A percentile compares a stretch with the other conserved stretches of the same genome.
Evolutionary conservation across 2,329 filamentous ascomycete species (phyloP).

Genomic region (Epichloe uncinata): DNA sequence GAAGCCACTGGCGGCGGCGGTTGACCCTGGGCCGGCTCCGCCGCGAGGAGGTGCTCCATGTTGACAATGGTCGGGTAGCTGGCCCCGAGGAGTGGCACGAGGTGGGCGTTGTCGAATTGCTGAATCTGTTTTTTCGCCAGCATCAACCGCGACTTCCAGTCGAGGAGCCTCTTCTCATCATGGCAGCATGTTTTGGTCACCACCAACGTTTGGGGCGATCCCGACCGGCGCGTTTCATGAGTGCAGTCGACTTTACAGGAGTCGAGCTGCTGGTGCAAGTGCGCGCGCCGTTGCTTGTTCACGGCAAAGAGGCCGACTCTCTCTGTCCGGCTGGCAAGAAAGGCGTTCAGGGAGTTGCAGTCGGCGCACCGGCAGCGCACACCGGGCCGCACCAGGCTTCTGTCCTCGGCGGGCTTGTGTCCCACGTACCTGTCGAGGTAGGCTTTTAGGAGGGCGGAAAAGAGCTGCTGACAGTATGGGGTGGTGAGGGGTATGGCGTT

Average conservation of each 20-base stretch:
- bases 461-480: constrained; percentile 13
- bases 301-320: background rate
- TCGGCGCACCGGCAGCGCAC: constrained; percentile 13
- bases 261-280: constrained; percentile 12
- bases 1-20: background rate
- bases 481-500: constrained; percentile 5
- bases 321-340: constrained; percentile 10
- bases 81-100: background rate
- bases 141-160: background rate
- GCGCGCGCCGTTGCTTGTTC: constrained; percentile 6
- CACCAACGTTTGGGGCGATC: constrained; percentile 8
- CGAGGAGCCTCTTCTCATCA: constrained; percentile 2
- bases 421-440: constrained; percentile 14
- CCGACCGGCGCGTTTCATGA: constrained; percentile 8
- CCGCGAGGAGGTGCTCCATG: background rate
- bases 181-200: constrained; percentile 12
- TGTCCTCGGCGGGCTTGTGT: constrained; percentile 4
- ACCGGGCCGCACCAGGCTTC: background rate
- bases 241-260: constrained; percentile 8
- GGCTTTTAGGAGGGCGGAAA: constrained; percentile 9
- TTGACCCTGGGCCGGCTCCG: background rate
- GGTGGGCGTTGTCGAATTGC: background rate
- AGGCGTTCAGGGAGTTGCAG: constrained; percentile 14
- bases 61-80: background rate
- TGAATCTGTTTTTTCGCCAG: background rate